Conservation (phyloP, 768 basidiomycete genomes). For the Calocera viscosa region DNA sequence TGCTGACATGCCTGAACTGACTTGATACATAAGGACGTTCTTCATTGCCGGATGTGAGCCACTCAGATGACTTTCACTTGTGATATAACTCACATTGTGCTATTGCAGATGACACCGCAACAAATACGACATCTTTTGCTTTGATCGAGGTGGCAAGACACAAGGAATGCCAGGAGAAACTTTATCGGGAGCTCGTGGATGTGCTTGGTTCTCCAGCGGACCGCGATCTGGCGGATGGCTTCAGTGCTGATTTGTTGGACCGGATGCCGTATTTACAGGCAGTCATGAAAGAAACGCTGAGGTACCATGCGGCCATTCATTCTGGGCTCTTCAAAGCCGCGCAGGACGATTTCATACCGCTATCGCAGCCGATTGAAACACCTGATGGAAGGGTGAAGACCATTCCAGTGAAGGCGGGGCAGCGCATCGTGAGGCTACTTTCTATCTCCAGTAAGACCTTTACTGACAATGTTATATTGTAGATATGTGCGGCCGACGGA, state of each 20-base stretch:
- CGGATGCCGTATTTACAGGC: background rate
- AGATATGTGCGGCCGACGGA: background rate
- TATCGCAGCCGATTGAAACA: background rate
- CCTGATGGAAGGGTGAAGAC: background rate
- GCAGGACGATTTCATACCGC: background rate
- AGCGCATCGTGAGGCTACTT: background rate
- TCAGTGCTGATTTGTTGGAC: background rate
- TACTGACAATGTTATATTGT: no score
- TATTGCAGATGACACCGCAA: background rate
- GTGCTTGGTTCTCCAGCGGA: conserved; percentile 12
- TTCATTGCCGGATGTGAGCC: background rate
- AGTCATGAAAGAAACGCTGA: background rate
- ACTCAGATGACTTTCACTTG: background rate
- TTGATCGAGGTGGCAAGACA: conserved; percentile 32
- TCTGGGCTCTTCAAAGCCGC: background rate
- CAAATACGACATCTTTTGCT: conserved; percentile 21
- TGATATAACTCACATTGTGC: no score
- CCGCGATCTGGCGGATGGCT: background rate
- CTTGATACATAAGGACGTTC: background rate
- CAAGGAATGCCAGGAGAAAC: conserved; percentile 29
- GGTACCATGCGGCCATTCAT: background rate
- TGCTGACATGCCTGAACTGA: no score
- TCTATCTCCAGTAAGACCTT: no score
- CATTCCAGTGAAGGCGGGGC: background rate
- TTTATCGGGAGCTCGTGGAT: conserved; percentile 31